Percentiles rank a stretch among this genome's conserved stretches.
phyloP scores from a whole-genome alignment of 2,329 filamentous ascomycete species.

The Talaromyces sp. region DNA sequence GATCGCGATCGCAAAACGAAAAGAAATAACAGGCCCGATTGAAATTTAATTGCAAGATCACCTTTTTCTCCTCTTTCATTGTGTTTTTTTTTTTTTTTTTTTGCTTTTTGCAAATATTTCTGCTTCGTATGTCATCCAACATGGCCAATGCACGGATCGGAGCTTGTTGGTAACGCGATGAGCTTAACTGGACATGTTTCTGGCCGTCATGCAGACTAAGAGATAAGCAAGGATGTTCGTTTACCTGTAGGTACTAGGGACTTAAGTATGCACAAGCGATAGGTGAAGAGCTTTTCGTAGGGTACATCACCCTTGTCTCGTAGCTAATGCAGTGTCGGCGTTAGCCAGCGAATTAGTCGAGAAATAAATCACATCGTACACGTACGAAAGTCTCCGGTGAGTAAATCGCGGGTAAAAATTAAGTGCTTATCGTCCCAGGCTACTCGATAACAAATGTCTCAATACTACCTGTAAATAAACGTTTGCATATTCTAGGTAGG shows the following conservation, averaged over 20 bases:
- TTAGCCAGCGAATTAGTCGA: neutral
- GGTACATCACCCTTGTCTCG: neutral
- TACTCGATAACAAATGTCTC: neutral
- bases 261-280: neutral
- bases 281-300: neutral
- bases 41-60: neutral
- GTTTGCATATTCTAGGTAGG: neutral
- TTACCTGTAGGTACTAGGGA: neutral
- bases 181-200: slow-evolving; percentile 16
- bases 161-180: neutral
- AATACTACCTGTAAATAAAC: neutral
- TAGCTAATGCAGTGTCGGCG: neutral
- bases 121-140: neutral
- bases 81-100: neutral
- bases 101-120: neutral
- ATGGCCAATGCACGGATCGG: neutral
- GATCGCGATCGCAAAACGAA: neutral
- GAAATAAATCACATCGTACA: neutral
- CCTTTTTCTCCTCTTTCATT: neutral
- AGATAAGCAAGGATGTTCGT: slow-evolving; percentile 3
- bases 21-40: neutral
- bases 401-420: neutral
- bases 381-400: neutral
- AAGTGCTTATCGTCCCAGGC: neutral
- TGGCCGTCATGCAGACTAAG: neutral